phyloP scores from a whole-genome alignment of 495 filamentous ascomycete species.

The Trichoderma orchidacearum region DNA sequence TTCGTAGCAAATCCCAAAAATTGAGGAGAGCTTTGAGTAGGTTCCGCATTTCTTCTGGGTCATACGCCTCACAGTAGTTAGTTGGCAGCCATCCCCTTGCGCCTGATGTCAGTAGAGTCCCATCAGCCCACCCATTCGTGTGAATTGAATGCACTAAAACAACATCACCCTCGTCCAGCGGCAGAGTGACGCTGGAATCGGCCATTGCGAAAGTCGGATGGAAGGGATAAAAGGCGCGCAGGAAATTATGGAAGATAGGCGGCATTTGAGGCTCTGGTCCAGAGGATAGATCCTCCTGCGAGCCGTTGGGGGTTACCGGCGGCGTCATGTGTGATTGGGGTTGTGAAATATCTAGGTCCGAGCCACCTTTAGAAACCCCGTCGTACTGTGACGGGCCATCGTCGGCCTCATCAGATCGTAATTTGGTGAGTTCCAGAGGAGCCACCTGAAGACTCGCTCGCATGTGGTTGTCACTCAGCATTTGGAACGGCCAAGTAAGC shows the following conservation, averaged over 20 bases:
- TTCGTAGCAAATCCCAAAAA: conserved; percentile 81
- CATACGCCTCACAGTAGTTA: conserved; percentile 95
- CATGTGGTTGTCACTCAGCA: conserved; percentile 33
- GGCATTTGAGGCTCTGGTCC: conserved; percentile 28
- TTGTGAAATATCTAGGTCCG: conserved; percentile 14
- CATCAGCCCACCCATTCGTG: conserved; percentile 98
- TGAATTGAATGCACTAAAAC: conserved; percentile 95
- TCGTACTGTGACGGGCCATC: conserved; percentile 24
- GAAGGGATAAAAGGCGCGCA: conserved; percentile 93
- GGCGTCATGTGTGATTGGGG: conserved; percentile 53
- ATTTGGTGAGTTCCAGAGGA: conserved; percentile 60
- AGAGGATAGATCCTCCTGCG: conserved; percentile 41
- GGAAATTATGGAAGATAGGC: conserved; percentile 80
- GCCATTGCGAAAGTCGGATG: conserved; percentile 53
- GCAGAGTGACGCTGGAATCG: conserved; percentile 74
- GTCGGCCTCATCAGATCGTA: conserved; percentile 31
- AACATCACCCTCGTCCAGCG: conserved; percentile 79
- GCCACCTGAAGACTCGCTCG: conserved; percentile 56
- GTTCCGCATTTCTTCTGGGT: conserved; percentile 69
- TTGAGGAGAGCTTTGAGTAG: conserved; percentile 77
- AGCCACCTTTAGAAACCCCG: conserved; percentile 17
- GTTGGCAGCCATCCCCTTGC: conserved; percentile 94
- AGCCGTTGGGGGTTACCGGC: conserved; percentile 55
- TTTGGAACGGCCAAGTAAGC: conserved; percentile 5
- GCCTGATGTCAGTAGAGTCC: conserved; percentile 79